phyloP scores from a whole-genome alignment of 768 basidiomycete genomes.

The Cystofilobasidium macerans region DNA sequence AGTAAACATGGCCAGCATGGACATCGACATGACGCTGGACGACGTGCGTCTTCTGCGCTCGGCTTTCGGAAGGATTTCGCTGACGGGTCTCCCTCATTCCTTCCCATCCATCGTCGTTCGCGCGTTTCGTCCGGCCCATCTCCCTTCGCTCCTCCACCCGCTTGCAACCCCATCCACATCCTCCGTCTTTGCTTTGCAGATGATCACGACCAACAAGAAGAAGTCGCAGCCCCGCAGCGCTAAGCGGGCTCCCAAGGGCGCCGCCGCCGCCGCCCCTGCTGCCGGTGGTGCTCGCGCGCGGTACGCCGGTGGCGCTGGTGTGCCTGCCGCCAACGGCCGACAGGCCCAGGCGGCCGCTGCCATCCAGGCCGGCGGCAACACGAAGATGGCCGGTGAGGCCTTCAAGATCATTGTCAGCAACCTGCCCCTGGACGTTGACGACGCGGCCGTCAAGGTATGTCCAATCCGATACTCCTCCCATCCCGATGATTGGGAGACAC shows the following conservation, averaged over 20 bases:
- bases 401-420: slow-evolving; percentile 95
- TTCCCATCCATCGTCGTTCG: background rate
- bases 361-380: slow-evolving; percentile 36
- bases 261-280: slow-evolving; percentile 37
- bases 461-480: background rate
- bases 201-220: slow-evolving; percentile 31
- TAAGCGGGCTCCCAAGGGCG: slow-evolving; percentile 32
- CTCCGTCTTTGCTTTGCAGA: slow-evolving; percentile 27
- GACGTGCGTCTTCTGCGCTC: slow-evolving; percentile 33
- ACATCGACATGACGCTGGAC: slow-evolving; percentile 38
- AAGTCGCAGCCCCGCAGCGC: slow-evolving; percentile 21
- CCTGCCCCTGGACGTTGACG: slow-evolving; percentile 84
- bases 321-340: slow-evolving; percentile 1
- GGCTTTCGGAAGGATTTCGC: too few relatives aligned
- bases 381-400: slow-evolving; percentile 38
- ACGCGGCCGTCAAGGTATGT: slow-evolving; percentile 79
- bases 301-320: slow-evolving; percentile 39
- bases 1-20: slow-evolving; percentile 29
- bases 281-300: slow-evolving; percentile 35
- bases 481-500: too few relatives aligned
- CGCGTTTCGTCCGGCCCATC: background rate
- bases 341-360: slow-evolving; percentile 36
- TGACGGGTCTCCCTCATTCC: background rate
- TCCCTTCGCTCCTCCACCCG: background rate
- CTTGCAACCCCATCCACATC: background rate